Evolutionary conservation across 164 flowering plant species (phyloP).

Genomic region (Liriodendron chinense): DNA sequence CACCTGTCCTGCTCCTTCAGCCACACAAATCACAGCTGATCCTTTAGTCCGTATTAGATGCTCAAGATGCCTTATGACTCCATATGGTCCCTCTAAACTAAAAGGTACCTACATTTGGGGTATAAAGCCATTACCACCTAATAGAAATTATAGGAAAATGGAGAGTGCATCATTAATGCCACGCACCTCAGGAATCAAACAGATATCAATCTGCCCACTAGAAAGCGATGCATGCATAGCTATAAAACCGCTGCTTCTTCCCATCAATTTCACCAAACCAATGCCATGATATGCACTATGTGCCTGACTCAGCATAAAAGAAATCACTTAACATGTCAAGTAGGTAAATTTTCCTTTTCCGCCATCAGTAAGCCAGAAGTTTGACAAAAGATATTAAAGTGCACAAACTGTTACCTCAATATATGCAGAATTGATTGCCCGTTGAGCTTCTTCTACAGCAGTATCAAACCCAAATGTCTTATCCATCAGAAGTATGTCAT

Average conservation of each 20-base stretch:
- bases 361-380: not conserved
- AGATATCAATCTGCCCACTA: constrained; percentile 44
- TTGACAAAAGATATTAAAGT: not conserved
- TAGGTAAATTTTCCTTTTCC: not conserved
- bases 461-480: constrained; percentile 54
- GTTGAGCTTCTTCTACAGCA: constrained; percentile 51
- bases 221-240: constrained; percentile 53
- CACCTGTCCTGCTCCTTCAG: constrained; percentile 54
- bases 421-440: constrained; percentile 50
- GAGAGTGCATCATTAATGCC: not conserved
- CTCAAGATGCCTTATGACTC: constrained; percentile 38
- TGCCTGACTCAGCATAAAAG: constrained; percentile 24
- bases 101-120: constrained; percentile 30
- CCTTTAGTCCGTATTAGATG: constrained; percentile 40
- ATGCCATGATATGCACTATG: constrained; percentile 48
- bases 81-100: constrained; percentile 35
- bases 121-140: constrained; percentile 1
- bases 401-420: constrained; percentile 32
- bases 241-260: constrained; percentile 52
- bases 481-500: constrained; percentile 49
- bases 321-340: not conserved
- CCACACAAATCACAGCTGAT: constrained; percentile 47
- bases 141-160: not conserved
- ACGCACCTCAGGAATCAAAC: constrained; percentile 48
- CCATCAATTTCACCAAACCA: constrained; percentile 48